Percentiles rank a stretch among this genome's conserved stretches.
Evolutionary conservation across 2,329 filamentous ascomycete species (phyloP).

Genomic region (Calonectria hongkongensis): DNA sequence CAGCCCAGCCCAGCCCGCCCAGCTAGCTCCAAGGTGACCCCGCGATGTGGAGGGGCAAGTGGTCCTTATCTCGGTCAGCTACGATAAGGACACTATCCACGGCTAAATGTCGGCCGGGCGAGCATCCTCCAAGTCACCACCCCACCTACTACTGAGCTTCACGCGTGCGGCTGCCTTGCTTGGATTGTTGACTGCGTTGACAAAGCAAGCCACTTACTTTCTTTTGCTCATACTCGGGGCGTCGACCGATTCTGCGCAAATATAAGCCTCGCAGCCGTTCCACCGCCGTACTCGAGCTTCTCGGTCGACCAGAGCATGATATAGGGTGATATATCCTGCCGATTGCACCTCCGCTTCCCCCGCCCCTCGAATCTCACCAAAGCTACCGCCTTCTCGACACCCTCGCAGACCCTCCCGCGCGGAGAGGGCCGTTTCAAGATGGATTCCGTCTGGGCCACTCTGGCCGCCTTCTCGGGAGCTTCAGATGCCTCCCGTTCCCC

Average conservation of each 20-base stretch:
- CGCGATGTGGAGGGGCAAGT: constrained; percentile 11
- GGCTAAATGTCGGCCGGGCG: constrained; percentile 16
- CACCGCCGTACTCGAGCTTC: background rate
- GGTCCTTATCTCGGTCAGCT: constrained; percentile 3
- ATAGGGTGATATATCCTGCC: constrained; percentile 28
- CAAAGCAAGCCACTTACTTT: constrained; percentile 21
- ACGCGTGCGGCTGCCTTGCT: constrained; percentile 26
- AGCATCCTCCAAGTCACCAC: background rate
- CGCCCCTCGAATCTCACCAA: constrained; percentile 34
- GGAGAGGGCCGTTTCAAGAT: constrained; percentile 51
- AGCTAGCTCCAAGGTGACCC: background rate
- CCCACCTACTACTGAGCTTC: constrained; percentile 31
- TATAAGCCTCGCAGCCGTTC: background rate
- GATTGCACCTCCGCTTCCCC: constrained; percentile 39
- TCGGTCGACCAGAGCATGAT: constrained; percentile 22
- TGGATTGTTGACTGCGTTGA: constrained; percentile 22
- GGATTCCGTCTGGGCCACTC: constrained; percentile 55
- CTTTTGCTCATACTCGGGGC: background rate
- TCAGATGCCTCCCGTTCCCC: constrained; percentile 49
- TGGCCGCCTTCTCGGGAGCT: constrained; percentile 65
- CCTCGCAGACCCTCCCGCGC: constrained; percentile 27
- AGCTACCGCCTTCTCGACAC: constrained; percentile 17
- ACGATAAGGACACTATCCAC: constrained; percentile 1
- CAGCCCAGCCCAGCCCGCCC: no score
- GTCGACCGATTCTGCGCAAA: background rate